These are phyloP conservation scores for Endothia cerciana DNA, from an alignment of 2,329 filamentous ascomycete species.

Conservation along the genomic window DNA sequence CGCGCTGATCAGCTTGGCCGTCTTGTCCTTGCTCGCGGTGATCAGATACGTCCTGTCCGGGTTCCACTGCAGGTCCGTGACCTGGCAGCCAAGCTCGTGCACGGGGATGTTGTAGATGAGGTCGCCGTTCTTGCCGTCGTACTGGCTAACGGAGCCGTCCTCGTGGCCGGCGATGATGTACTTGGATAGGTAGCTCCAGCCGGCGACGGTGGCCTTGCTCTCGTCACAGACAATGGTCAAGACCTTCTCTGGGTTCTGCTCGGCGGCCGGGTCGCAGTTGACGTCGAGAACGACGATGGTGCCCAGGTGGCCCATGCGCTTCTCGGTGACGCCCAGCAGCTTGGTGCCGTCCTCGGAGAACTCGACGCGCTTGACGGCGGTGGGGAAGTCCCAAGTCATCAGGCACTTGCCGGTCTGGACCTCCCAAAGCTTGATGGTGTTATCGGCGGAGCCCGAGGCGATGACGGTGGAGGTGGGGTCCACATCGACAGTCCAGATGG, in stretches of 20 bases:
- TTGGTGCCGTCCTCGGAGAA: slow-evolving; percentile 93
- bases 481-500: slow-evolving; percentile 98
- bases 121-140: slow-evolving; percentile 90
- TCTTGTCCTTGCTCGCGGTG: slow-evolving; percentile 97
- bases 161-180: slow-evolving; percentile 99
- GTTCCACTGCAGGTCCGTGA: slow-evolving; percentile 96
- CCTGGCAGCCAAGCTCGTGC: slow-evolving; percentile 81
- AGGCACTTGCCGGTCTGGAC: slow-evolving; percentile 89
- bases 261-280: slow-evolving; percentile 73
- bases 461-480: slow-evolving; percentile 90
- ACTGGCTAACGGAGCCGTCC: slow-evolving; percentile 89
- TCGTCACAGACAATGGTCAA: slow-evolving; percentile 91
- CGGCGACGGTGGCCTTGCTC: slow-evolving; percentile 96
- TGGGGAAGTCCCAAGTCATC: slow-evolving; percentile 97
- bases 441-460: slow-evolving; percentile 95
- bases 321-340: slow-evolving; percentile 94
- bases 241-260: slow-evolving; percentile 81
- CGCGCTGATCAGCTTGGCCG: slow-evolving; percentile 86
- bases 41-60: slow-evolving; percentile 96
- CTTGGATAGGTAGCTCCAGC: slow-evolving; percentile 91
- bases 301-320: slow-evolving; percentile 94
- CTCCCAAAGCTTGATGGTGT: slow-evolving; percentile 97
- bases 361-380: slow-evolving; percentile 96
- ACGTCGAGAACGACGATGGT: slow-evolving; percentile 94
- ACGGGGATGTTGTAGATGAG: slow-evolving; percentile 78